Percentiles rank a stretch among this genome's conserved stretches.
Evolutionary conservation across 345 rosid species (phyloP).

Genomic region (sweet orange (Citrus sinensis)): DNA sequence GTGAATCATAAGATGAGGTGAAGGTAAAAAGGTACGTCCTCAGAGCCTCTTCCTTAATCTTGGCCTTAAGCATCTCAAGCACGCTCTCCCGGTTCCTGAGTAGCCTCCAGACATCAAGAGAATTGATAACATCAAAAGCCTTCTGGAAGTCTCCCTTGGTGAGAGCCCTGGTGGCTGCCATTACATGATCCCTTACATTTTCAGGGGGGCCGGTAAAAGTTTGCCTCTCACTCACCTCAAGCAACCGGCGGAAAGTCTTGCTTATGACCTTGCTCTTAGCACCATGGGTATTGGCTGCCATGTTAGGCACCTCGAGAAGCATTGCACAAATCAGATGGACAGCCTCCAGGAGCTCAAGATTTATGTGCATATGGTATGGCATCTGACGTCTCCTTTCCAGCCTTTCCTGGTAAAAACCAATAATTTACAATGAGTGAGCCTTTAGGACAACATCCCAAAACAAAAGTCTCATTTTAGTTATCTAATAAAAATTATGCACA

Average conservation of each 20-base stretch:
- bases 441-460: background rate
- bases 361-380: constrained; percentile 98
- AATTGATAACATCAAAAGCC: constrained; percentile 56
- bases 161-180: constrained; percentile 85
- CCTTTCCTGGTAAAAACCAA: constrained; percentile 58
- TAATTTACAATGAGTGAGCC: background rate
- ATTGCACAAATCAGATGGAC: constrained; percentile 87
- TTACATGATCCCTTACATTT: constrained; percentile 82
- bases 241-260: constrained; percentile 73
- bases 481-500: background rate
- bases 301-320: constrained; percentile 92
- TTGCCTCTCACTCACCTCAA: constrained; percentile 77
- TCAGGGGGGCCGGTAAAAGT: constrained; percentile 83
- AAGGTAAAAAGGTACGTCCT: constrained; percentile 74
- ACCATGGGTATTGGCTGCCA: constrained; percentile 72
- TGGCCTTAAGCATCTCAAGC: constrained; percentile 68
- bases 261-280: constrained; percentile 69
- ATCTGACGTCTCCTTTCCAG: constrained; percentile 86
- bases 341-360: constrained; percentile 92
- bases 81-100: constrained; percentile 51
- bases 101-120: constrained; percentile 84
- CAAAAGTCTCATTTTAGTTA: background rate
- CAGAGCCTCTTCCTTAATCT: constrained; percentile 84
- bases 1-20: constrained; percentile 54
- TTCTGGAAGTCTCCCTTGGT: constrained; percentile 67